These are phyloP conservation scores for Xylaria telfairii DNA, from an alignment of 495 filamentous ascomycete genomes.

Conservation along the genomic window DNA sequence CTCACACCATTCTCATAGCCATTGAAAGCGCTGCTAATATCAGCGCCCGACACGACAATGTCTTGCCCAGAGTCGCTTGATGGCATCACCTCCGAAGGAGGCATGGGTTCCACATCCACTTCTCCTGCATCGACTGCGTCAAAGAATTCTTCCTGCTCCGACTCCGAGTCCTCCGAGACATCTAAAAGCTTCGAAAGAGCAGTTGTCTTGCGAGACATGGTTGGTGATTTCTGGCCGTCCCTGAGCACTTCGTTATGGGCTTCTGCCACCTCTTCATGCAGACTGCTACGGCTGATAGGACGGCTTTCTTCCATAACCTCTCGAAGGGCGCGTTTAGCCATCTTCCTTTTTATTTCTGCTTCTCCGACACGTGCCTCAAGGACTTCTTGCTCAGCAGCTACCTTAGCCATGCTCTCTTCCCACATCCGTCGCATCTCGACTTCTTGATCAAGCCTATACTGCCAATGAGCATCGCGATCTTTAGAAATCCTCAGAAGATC, in stretches of 20 bases:
- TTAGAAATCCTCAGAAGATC: slow-evolving; percentile 89
- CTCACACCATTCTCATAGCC: slow-evolving; percentile 91
- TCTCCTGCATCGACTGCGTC: slow-evolving; percentile 95
- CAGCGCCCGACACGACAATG: slow-evolving; percentile 52
- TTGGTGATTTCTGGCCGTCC: slow-evolving; percentile 52
- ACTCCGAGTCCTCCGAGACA: slow-evolving; percentile 74
- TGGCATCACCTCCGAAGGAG: slow-evolving; percentile 52
- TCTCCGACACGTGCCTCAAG: slow-evolving; percentile 87
- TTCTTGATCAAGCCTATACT: slow-evolving; percentile 90
- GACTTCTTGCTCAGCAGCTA: slow-evolving; percentile 91
- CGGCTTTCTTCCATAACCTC: slow-evolving; percentile 71
- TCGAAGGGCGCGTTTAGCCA: slow-evolving; percentile 86
- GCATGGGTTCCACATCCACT: slow-evolving; percentile 71
- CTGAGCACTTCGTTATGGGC: slow-evolving; percentile 36
- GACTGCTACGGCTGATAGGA: slow-evolving; percentile 44
- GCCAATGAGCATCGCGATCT: slow-evolving; percentile 96
- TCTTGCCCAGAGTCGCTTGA: slow-evolving; percentile 47
- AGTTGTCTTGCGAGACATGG: slow-evolving; percentile 59
- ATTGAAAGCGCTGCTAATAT: slow-evolving; percentile 78
- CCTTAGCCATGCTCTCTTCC: slow-evolving; percentile 97
- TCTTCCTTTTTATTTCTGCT: slow-evolving; percentile 85
- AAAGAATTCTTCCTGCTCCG: slow-evolving; percentile 94
- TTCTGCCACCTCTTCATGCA: slow-evolving; percentile 39
- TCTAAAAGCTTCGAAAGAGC: slow-evolving; percentile 66
- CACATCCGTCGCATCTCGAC: slow-evolving; percentile 88